Base-by-base conservation (phyloP, 805 yeast genomes). In the Ascoidea tarda region DNA sequence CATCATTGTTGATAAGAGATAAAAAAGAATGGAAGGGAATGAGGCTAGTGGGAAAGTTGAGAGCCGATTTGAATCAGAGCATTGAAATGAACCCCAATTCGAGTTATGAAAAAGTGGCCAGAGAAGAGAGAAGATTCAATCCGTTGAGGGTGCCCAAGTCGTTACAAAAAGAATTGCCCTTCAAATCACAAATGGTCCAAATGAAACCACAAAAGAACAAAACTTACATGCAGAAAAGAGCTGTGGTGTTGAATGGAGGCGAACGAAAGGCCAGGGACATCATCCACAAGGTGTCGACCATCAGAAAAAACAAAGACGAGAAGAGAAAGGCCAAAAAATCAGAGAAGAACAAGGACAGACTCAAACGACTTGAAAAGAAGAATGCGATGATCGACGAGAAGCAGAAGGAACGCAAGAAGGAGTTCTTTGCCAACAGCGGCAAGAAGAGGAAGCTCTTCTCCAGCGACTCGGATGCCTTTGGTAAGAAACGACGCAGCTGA, bases 1-100 rank as follows among this genome's bases (percentile, higher is more conserved):
- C 97, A 0, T 93, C 99, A 1, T 72, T 91, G 63, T 73, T 95
- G 60, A 68, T 90, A 54, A 64, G 71, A 44, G 79, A 88, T 59
- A 93, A 93, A 69, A 72, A 75, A 38, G 87, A 87, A 62, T 93
- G 99, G 99, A 78, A 78, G 62, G 99, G 99, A 57, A 89, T 93
- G 95, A 79, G 96, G 63, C 74, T 91, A 56, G 93, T 97, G 0
- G 99, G 99, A 54, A 84, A 84, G 61, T 89, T 93, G 47, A 79
- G 99, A 62, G 91, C 93, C 28, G 95, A 77, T 31, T 66, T 75
- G 59, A 77, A 75, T 46, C 62, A 88, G 49, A 79, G 76, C 21
- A 79, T 93, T 0, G 91, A 91, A 49, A 66, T 12, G 10, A 68
- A 69, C 50, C 68, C 72, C 46, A 78, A 78, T 58, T 74, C 80